Evolutionary conservation across 2,329 filamentous ascomycete genomes (phyloP).

Genomic region (Ceratocystis lukuohia): DNA sequence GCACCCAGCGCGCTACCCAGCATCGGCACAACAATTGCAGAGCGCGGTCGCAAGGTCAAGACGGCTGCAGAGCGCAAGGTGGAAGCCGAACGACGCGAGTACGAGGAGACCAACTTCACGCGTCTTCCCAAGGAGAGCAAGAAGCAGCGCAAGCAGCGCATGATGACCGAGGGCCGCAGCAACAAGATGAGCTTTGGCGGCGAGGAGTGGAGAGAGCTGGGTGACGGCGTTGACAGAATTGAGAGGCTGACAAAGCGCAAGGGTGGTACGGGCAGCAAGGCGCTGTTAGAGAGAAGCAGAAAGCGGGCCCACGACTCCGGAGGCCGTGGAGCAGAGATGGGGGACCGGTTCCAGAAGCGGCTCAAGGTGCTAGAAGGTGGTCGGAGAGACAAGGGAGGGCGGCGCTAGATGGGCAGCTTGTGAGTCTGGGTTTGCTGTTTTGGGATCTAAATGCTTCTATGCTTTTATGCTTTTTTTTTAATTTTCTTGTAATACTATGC

Average conservation of each 20-base stretch:
- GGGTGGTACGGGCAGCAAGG: conserved; percentile 42
- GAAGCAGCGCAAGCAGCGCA: conserved; percentile 62
- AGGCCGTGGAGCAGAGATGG: conserved; percentile 46
- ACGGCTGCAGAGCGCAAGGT: conserved; percentile 60
- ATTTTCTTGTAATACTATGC: background rate
- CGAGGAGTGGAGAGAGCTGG: conserved; percentile 82
- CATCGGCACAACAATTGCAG: conserved; percentile 78
- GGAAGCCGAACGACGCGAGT: conserved; percentile 66
- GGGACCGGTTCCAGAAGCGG: conserved; percentile 61
- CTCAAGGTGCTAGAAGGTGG: conserved; percentile 42
- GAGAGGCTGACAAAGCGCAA: conserved; percentile 65
- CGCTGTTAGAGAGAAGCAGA: conserved; percentile 67
- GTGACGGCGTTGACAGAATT: conserved; percentile 76
- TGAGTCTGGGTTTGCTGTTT: conserved; percentile 1
- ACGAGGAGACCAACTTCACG: conserved; percentile 87
- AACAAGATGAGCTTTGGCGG: conserved; percentile 63
- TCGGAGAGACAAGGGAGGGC: conserved; percentile 30
- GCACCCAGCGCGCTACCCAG: conserved; percentile 76
- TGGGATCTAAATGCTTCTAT: background rate
- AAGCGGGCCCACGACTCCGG: conserved; percentile 61
- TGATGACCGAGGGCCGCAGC: conserved; percentile 27
- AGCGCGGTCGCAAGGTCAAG: conserved; percentile 66
- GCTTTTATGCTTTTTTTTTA: background rate
- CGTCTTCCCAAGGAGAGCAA: conserved; percentile 77
- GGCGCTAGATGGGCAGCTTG: conserved; percentile 5